Percentiles rank a stretch among this genome's conserved stretches.
Evolutionary conservation across 345 rosid species (phyloP).

Genomic region (Sonneratia caseolaris): DNA sequence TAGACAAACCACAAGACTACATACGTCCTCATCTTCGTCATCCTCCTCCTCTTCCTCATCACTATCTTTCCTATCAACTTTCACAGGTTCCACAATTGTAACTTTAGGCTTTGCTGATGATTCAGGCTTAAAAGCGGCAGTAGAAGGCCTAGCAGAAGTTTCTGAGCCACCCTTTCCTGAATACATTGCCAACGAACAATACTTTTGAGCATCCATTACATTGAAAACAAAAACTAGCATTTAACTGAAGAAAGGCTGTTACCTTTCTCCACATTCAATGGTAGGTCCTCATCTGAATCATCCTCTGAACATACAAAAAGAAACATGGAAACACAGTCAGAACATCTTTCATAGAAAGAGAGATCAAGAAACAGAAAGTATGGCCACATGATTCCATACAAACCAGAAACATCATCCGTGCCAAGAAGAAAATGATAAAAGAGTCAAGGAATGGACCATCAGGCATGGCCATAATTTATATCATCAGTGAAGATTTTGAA

Average conservation of each 20-base stretch:
- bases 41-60: slow-evolving; percentile 19
- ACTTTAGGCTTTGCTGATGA: slow-evolving; percentile 25
- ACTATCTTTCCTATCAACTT: slow-evolving; percentile 20
- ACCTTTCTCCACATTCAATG: slow-evolving; percentile 30
- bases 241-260: neutral
- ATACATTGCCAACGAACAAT: neutral
- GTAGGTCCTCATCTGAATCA: slow-evolving; percentile 35
- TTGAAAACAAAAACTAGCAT: neutral
- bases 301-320: slow-evolving; percentile 9
- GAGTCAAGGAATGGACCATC: slow-evolving; percentile 27
- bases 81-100: slow-evolving; percentile 18
- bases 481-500: neutral
- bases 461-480: neutral
- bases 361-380: neutral
- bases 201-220: neutral
- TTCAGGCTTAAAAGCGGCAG: slow-evolving; percentile 26
- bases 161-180: slow-evolving; percentile 17
- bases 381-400: slow-evolving; percentile 5
- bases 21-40: slow-evolving; percentile 2
- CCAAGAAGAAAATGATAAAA: neutral
- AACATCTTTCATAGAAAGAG: too few relatives aligned
- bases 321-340: neutral
- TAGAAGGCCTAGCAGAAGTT: slow-evolving; percentile 15
- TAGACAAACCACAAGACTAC: neutral
- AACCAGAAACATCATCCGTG: slow-evolving; percentile 24